phyloP scores from a whole-genome alignment of 768 basidiomycete genomes.

The Leucocoprinus leucothites region DNA sequence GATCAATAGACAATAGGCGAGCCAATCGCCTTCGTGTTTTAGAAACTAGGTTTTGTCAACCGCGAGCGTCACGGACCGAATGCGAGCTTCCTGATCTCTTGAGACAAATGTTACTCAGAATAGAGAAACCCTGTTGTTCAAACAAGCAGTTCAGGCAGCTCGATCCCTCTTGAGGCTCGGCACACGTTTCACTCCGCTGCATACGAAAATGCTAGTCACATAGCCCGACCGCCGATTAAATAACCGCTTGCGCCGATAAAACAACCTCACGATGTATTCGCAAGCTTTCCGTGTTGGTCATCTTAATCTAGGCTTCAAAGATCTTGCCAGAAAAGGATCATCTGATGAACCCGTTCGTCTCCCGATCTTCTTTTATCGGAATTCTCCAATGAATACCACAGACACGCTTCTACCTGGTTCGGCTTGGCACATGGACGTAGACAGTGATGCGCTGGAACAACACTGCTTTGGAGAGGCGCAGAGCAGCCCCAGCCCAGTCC shows the following conservation, averaged over 20 bases:
- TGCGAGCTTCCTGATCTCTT: slow-evolving; percentile 2
- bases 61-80: slow-evolving; percentile 8
- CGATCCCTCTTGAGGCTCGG: neutral
- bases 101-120: neutral
- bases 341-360: slow-evolving; percentile 1
- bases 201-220: neutral
- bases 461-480: too few species aligned
- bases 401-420: neutral
- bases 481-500: too few species aligned
- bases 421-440: neutral
- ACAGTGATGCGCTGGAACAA: too few species aligned
- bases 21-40: neutral
- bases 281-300: slow-evolving; percentile 2
- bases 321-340: slow-evolving; percentile 5
- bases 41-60: neutral
- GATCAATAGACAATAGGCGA: neutral
- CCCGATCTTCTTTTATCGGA: neutral
- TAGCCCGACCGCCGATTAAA: neutral
- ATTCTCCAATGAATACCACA: neutral
- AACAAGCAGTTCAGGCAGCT: neutral
- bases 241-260: neutral
- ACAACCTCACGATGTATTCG: neutral
- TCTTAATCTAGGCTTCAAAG: slow-evolving; percentile 2
- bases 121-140: neutral
- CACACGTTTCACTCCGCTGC: neutral